Evolutionary conservation across 2,329 filamentous ascomycete genomes (phyloP).

Genomic region (Fonsecaea pedrosoi): DNA sequence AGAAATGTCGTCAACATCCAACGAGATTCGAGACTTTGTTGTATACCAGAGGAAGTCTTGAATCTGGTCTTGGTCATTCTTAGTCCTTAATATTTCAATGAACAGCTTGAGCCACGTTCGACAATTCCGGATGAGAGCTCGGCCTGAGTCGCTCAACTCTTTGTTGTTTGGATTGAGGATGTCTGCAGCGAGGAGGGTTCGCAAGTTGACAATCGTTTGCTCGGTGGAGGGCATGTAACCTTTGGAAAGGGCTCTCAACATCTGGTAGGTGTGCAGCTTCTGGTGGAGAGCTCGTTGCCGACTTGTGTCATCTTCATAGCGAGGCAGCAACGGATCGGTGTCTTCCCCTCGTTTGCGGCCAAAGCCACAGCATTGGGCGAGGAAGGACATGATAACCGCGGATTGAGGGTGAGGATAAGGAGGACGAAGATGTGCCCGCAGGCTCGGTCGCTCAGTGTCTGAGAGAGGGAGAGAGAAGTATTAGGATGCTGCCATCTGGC

Average conservation of each 20-base stretch:
- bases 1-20: constrained; percentile 71
- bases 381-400: constrained; percentile 40
- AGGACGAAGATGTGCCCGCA: not conserved
- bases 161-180: constrained; percentile 76
- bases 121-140: constrained; percentile 72
- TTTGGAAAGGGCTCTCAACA: constrained; percentile 78
- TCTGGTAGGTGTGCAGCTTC: constrained; percentile 88
- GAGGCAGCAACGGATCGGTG: constrained; percentile 79
- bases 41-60: constrained; percentile 92
- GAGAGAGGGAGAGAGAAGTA: not conserved
- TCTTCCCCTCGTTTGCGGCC: constrained; percentile 63
- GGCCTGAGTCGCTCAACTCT: constrained; percentile 78
- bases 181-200: constrained; percentile 78
- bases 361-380: constrained; percentile 72
- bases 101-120: constrained; percentile 79
- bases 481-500: not conserved
- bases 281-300: constrained; percentile 80
- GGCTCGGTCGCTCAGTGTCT: not conserved
- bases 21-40: constrained; percentile 71
- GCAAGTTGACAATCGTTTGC: constrained; percentile 78
- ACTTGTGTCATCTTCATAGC: constrained; percentile 80
- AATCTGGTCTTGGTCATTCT: constrained; percentile 83
- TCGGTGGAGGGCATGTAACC: constrained; percentile 94
- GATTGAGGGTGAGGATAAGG: not conserved
- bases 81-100: constrained; percentile 80